A percentile compares a stretch with the other conserved stretches of the same genome.
Conservation (phyloP, 768 basidiomycete genomes). For the Agrocybe chaxingu region DNA sequence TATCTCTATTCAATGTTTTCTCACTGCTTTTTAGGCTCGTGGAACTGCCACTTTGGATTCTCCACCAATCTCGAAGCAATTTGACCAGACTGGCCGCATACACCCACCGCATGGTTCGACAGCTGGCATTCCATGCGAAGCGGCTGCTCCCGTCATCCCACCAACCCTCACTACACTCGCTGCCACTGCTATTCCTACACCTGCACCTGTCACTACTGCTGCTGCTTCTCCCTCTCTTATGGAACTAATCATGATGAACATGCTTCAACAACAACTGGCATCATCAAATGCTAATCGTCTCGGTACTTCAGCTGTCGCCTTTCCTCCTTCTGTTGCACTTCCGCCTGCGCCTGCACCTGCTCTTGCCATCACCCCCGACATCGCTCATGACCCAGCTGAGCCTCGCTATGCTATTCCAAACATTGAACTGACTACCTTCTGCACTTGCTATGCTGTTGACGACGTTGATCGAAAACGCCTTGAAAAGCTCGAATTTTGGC, state of each 20-base stretch:
- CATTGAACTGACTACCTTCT: conserved; percentile 4
- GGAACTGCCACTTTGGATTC: conserved; percentile 2
- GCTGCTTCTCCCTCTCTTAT: not conserved
- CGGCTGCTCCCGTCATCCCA: not conserved
- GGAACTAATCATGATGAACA: not conserved
- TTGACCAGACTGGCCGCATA: not conserved
- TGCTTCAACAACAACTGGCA: conserved; percentile 1
- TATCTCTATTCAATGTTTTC: not conserved
- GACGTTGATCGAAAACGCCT: conserved; percentile 4
- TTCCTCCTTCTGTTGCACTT: not conserved
- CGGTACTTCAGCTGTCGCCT: not conserved
- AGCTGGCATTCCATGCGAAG: not conserved
- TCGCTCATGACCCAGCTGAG: not conserved
- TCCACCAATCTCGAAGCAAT: not conserved
- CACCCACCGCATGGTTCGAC: not conserved
- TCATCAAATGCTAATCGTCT: not conserved
- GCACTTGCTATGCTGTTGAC: conserved; percentile 1
- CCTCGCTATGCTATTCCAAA: not conserved
- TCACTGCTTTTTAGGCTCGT: conserved; percentile 1
- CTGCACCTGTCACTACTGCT: not conserved
- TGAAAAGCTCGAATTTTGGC: conserved; percentile 5
- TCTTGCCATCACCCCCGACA: not conserved
- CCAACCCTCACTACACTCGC: not conserved
- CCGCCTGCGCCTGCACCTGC: not conserved
- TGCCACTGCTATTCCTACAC: not conserved